phyloP scores from a whole-genome alignment of 768 basidiomycete species.

The Cyathus striatus region DNA sequence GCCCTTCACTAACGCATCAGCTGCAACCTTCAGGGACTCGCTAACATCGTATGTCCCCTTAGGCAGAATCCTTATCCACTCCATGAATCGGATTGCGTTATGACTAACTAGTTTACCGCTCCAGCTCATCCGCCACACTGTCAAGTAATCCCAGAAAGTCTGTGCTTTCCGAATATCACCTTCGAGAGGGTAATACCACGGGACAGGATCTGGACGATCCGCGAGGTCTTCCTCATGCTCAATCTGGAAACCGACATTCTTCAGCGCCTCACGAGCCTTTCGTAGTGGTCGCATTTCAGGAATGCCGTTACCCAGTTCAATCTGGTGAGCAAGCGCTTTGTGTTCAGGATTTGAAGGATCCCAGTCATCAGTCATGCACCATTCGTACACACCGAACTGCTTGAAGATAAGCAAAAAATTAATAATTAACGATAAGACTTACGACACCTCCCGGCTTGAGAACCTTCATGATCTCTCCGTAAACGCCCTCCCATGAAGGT shows the following conservation, averaged over 20 bases:
- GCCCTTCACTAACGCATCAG: conserved; percentile 71
- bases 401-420: conserved; percentile 5
- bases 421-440: conserved; percentile 23
- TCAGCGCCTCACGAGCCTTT: conserved; percentile 69
- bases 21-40: conserved; percentile 84
- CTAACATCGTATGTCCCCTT: conserved; percentile 92
- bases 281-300: conserved; percentile 89
- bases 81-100: conserved; percentile 69
- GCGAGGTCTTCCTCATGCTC: conserved; percentile 94
- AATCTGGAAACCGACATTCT: conserved; percentile 80
- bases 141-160: conserved; percentile 87
- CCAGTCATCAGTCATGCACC: conserved; percentile 97
- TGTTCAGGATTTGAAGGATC: conserved; percentile 81
- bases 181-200: conserved; percentile 97
- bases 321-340: conserved; percentile 85
- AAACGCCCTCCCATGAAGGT: conserved; percentile 93
- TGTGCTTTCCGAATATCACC: conserved; percentile 92
- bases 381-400: conserved; percentile 97
- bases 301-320: conserved; percentile 95
- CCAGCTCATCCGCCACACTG: conserved; percentile 87
- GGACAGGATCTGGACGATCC: conserved; percentile 66
- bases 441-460: conserved; percentile 95
- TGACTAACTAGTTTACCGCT: conserved; percentile 83
- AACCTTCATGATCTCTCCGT: conserved; percentile 87
- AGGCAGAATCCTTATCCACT: conserved; percentile 75